Percentiles rank a stretch among this genome's conserved stretches.
These are phyloP conservation scores for Sphaerosporella brunnea DNA, from an alignment of 495 filamentous ascomycete genomes.

Conservation along the genomic window DNA sequence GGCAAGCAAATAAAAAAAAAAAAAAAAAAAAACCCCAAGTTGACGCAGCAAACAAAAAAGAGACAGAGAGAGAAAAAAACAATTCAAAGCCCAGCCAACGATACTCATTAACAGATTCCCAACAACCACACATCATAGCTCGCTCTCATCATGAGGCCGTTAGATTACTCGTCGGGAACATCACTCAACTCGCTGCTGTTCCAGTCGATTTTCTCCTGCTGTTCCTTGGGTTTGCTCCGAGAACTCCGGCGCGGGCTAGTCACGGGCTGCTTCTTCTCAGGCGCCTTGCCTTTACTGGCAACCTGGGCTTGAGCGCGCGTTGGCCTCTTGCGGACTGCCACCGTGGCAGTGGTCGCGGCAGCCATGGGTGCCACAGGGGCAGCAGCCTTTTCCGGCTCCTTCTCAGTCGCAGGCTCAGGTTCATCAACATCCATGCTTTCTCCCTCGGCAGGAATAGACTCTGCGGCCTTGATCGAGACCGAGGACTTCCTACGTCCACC, in stretches of 20 bases:
- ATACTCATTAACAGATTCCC: too few species aligned
- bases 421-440: constrained; percentile 7
- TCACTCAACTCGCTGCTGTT: constrained; percentile 4
- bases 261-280: too few species aligned
- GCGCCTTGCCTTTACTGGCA: not conserved
- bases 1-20: not conserved
- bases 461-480: not conserved
- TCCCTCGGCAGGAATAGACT: constrained; percentile 4
- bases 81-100: too few species aligned
- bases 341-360: not conserved
- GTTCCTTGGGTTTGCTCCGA: constrained; percentile 2
- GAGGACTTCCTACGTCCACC: not conserved
- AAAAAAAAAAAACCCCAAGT: not conserved
- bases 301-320: constrained; percentile 6
- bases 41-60: not conserved
- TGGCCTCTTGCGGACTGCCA: not conserved
- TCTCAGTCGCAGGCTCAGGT: not conserved
- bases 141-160: not conserved
- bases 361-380: too few species aligned
- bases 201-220: constrained; percentile 7
- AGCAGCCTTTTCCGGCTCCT: constrained; percentile 1
- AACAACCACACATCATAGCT: too few species aligned
- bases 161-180: not conserved
- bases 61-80: not conserved
- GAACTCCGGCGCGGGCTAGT: too few species aligned